Percentiles rank a stretch among this genome's conserved stretches.
Conservation (phyloP, 768 basidiomycete species). For the Pleurotus salmoneostramineus region DNA sequence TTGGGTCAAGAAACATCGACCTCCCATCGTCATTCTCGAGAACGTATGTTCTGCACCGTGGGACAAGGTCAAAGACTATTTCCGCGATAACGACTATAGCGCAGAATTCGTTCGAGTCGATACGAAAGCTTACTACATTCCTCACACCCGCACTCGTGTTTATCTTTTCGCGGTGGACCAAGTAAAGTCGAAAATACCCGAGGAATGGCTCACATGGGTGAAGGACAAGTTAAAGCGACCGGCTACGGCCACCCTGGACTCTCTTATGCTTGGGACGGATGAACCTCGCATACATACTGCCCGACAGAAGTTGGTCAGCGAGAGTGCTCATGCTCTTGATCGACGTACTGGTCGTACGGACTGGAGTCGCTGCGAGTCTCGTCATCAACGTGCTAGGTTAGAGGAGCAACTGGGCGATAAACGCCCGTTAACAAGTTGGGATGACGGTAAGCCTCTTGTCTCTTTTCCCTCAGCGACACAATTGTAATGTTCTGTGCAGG, state of each 20-base stretch:
- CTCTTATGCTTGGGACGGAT: constrained; percentile 87
- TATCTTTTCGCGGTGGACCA: constrained; percentile 81
- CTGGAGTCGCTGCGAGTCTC: constrained; percentile 90
- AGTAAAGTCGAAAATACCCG: constrained; percentile 54
- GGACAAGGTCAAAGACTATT: constrained; percentile 70
- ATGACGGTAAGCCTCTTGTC: constrained; percentile 57
- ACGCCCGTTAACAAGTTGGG: constrained; percentile 89
- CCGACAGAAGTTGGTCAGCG: constrained; percentile 76
- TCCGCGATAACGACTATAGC: constrained; percentile 71
- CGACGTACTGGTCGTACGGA: constrained; percentile 74
- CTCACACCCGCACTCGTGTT: constrained; percentile 89
- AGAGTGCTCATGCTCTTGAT: constrained; percentile 60
- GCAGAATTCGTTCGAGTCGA: constrained; percentile 70
- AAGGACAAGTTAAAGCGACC: constrained; percentile 67
- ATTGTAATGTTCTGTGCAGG: constrained; percentile 34
- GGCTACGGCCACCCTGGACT: constrained; percentile 86
- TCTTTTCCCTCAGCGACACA: neutral
- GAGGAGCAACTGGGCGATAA: constrained; percentile 81
- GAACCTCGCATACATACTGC: constrained; percentile 91
- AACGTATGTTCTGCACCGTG: constrained; percentile 94
- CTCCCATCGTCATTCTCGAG: constrained; percentile 90
- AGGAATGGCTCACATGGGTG: constrained; percentile 63
- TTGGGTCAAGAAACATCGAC: constrained; percentile 84
- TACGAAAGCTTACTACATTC: constrained; percentile 89
- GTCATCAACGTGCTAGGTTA: constrained; percentile 82